A percentile compares a stretch with the other conserved stretches of the same genome.
Evolutionary conservation across 2,329 filamentous ascomycete genomes (phyloP).

Genomic region (Colletotrichum sp.): DNA sequence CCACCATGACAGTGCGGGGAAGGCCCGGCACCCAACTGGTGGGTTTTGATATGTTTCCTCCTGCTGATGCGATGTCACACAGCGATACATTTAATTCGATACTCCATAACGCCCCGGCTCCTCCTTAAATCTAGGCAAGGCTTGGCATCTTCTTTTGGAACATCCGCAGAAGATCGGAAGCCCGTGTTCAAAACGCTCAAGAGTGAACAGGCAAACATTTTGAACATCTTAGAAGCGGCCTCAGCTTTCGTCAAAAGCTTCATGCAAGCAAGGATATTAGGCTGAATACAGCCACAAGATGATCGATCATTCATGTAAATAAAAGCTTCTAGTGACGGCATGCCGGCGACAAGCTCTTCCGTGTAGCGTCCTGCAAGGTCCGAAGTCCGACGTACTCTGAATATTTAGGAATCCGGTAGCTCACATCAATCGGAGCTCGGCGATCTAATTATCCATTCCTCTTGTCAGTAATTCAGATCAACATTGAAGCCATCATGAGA

Average conservation of each 20-base stretch:
- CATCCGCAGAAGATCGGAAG: not conserved
- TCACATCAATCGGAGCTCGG: not conserved
- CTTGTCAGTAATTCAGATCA: too few relatives aligned
- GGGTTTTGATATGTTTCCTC: not conserved
- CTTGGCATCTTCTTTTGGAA: not conserved
- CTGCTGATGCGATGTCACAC: not conserved
- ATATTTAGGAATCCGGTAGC: not conserved
- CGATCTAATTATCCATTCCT: not conserved
- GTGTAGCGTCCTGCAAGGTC: not conserved
- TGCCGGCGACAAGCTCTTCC: not conserved
- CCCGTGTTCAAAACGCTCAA: not conserved
- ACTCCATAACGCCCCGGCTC: not conserved
- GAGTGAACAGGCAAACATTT: not conserved
- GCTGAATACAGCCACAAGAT: not conserved
- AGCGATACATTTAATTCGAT: not conserved
- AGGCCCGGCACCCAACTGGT: not conserved
- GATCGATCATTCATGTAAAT: not conserved
- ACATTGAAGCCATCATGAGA: not conserved
- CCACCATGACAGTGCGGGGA: not conserved
- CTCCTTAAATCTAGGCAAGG: not conserved
- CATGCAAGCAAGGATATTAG: not conserved
- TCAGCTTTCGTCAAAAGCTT: not conserved
- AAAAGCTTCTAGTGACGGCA: not conserved
- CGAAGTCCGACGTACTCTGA: not conserved
- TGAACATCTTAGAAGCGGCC: not conserved